Base-by-base conservation (phyloP, 148 eudicot species). In the Rhododendron ovatum region DNA sequence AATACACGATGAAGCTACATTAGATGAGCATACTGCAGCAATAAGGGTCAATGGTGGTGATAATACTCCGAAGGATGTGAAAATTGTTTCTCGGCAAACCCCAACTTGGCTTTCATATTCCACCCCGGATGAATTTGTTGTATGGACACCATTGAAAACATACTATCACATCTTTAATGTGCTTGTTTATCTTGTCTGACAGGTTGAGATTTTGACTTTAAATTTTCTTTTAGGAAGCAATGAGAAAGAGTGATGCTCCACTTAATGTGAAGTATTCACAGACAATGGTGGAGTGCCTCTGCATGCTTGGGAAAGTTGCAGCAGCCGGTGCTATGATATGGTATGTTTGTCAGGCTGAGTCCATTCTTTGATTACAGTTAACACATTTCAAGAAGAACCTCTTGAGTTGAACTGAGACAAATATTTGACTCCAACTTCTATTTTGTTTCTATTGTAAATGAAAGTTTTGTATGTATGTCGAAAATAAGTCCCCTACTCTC, bases 301-400 rank as follows among this genome's bases (percentile, higher is more conserved):
- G 96, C 93, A 94, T 93, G 94, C 99, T 97, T 81, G 98, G 98
- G 78, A 97, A 97, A 91, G 95, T 97, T 92, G 95, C 98, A 82
- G 98, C 99, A 83, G 99, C 98, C 15, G 99, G 99, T 91, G 99
- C 98, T 86, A 93, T 94, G 18, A 94, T 97, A 93, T 94, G 98
- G 99, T 97, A 95, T 41, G 86, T 41, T 41, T 84, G 61, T 71
- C 2, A 71, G 39, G 17, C 39, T 30, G 76, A 71, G 76, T 71
- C 2, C 37, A 30, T 28, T 89, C 65, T 26, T 82, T 45, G 78
- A 83, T 82, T 82, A 41, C 2, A 61, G 82, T 83, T 82, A 24
- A 76, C 59, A 55, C 78, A 71, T 71, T 2, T 57, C 55, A 82
- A 83, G 24, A 17, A 65, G 76, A 71, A 71, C 76, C 76, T 71